Base-by-base conservation (phyloP, 2,329 filamentous ascomycete species). In the Conoideocrella luteorostrata region DNA sequence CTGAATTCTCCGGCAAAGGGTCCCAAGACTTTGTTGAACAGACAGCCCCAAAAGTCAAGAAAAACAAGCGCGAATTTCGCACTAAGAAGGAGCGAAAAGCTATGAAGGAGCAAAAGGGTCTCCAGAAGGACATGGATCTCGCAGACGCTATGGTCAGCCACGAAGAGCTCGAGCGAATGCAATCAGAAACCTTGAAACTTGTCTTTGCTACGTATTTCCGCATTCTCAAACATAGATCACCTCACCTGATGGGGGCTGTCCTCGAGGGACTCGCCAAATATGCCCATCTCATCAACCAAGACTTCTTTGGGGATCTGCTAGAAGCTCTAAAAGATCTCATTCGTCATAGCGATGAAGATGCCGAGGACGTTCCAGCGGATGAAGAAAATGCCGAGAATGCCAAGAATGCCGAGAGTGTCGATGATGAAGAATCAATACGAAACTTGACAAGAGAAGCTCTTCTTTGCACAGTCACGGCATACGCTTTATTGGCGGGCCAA, bases 131-230 rank as follows among this genome's bases (percentile, higher is more conserved):
- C 56, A 89, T 98, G 84, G 82, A 82, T 36, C 82, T 91, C 57
- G 91, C 93, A 2, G 90, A 97, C 61, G 93, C 93, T 2, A 75
- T 86, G 4, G 91, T 97, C 48, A 86, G 82, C 52, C 86, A 96
- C 57, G 91, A 98, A 63, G 89, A 96, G 64, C 80, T 88, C 41
- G 93, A 97, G 58, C 81, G 84, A 54, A 93, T 95, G 76, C 93
- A 98, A 65, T 86, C 88, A 5, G 94, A 98, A 65, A 96, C 90
- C 2, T 69, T 98, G 41, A 98, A 97, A 68, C 75, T 96, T 46
- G 93, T 98, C 10, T 98, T 98, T 60, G 87, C 87, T 13, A 85
- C 83, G 2, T 98, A 98, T 69, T 97, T 98, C 66, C 84, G 90
- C 41, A 91, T 97, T 43, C 71, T 98, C 34, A 97, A 97, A 69